A percentile compares a stretch with the other conserved stretches of the same genome.
phyloP scores from a whole-genome alignment of 352 stramenopile species.

The Phytophthora crassamura region DNA sequence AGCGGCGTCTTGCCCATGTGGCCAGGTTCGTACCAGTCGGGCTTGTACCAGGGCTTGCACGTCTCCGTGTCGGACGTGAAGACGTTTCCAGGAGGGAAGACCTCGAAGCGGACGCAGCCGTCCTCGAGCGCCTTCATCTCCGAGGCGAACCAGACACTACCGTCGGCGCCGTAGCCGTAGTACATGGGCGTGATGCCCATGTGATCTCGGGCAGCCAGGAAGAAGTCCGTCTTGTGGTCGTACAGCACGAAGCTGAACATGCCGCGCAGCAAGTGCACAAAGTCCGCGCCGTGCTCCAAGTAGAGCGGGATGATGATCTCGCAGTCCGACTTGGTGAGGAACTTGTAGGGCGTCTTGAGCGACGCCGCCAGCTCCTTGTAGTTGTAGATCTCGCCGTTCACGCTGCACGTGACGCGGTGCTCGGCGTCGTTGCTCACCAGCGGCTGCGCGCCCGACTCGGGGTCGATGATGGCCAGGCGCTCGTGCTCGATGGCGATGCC shows the following conservation, averaged over 20 bases:
- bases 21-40: constrained; percentile 89
- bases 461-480: constrained; percentile 98
- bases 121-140: constrained; percentile 98
- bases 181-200: constrained; percentile 99
- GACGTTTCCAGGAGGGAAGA: constrained; percentile 92
- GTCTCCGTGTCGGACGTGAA: constrained; percentile 89
- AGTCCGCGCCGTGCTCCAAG: constrained; percentile 88
- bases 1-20: constrained; percentile 70
- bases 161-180: constrained; percentile 98
- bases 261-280: constrained; percentile 93
- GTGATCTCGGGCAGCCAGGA: constrained; percentile 96
- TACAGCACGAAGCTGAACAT: constrained; percentile 99
- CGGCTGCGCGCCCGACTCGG: constrained; percentile 95
- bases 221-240: constrained; percentile 93
- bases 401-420: constrained; percentile 93
- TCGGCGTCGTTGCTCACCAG: constrained; percentile 87
- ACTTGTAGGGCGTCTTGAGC: constrained; percentile 91
- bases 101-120: constrained; percentile 83
- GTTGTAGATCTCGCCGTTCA: constrained; percentile 99
- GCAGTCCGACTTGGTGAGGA: constrained; percentile 97
- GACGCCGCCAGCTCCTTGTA: constrained; percentile 95
- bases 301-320: constrained; percentile 98
- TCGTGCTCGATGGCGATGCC: constrained; percentile 96
- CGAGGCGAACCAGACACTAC: constrained; percentile 95
- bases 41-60: constrained; percentile 96